phyloP scores from a whole-genome alignment of 805 yeast species.

The Osmozyma mogii region DNA sequence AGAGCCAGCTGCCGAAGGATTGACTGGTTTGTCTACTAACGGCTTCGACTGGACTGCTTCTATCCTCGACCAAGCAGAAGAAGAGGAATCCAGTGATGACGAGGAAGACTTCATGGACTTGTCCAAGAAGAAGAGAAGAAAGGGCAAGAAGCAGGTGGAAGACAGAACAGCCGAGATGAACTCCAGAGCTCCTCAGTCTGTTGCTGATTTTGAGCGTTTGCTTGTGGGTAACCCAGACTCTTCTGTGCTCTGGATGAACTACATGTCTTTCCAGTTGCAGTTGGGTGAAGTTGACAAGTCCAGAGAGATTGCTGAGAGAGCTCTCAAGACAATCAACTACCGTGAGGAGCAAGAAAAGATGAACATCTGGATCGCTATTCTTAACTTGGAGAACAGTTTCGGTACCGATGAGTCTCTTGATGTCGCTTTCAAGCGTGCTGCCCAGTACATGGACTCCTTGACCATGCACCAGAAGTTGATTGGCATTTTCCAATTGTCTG shows the following conservation, averaged over 20 bases:
- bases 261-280: conserved; percentile 96
- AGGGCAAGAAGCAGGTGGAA: conserved; percentile 45
- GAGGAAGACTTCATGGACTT: conserved; percentile 51
- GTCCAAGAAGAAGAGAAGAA: conserved; percentile 36
- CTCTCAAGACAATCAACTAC: conserved; percentile 79
- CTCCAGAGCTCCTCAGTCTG: conserved; percentile 86
- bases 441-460: conserved; percentile 86
- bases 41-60: conserved; percentile 97
- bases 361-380: conserved; percentile 92
- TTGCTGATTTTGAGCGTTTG: conserved; percentile 84
- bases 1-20: conserved; percentile 12
- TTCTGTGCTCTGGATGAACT: conserved; percentile 93
- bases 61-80: conserved; percentile 72
- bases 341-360: conserved; percentile 90
- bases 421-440: conserved; percentile 72
- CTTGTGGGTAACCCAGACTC: conserved; percentile 90
- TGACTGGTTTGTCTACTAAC: conserved; percentile 65
- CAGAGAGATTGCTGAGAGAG: conserved; percentile 87
- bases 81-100: conserved; percentile 43
- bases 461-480: conserved; percentile 75
- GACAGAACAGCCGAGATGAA: conserved; percentile 82
- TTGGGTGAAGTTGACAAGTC: conserved; percentile 92
- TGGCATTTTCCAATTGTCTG: conserved; percentile 66
- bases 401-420: conserved; percentile 81
- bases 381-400: conserved; percentile 89